phyloP scores from a whole-genome alignment of 2,329 filamentous ascomycete genomes.

The Sclerotinia trifoliorum region DNA sequence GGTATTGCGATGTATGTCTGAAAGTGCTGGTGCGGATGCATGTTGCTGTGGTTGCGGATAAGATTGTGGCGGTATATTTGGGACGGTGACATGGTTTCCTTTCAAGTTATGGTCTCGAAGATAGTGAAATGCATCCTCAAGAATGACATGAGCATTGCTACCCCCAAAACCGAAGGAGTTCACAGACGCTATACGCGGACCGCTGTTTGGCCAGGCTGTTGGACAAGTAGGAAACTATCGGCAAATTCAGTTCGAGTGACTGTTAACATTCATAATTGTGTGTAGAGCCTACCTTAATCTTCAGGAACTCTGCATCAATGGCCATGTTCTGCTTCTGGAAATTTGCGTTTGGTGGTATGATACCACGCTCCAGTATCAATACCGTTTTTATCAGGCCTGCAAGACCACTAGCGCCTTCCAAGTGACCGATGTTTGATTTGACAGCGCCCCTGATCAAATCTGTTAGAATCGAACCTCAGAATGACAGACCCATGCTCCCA shows the following conservation, averaged over 20 bases:
- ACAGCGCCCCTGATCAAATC: too few species aligned
- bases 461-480: too few species aligned
- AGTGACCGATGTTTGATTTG: too few species aligned
- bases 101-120: neutral
- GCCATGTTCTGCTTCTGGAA: too few species aligned
- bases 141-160: conserved; percentile 24
- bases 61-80: neutral
- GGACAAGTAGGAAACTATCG: neutral
- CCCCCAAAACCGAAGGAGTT: conserved; percentile 28
- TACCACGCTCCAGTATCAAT: too few species aligned
- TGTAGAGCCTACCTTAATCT: too few species aligned
- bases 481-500: too few species aligned
- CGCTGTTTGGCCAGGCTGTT: conserved; percentile 18
- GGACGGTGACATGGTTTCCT: neutral
- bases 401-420: too few species aligned
- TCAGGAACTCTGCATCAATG: too few species aligned
- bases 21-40: neutral
- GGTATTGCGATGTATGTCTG: neutral
- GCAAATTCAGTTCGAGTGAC: neutral
- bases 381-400: too few species aligned
- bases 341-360: too few species aligned
- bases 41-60: neutral
- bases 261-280: too few species aligned
- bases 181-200: conserved; percentile 2
- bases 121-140: conserved; percentile 21